phyloP scores from a whole-genome alignment of 2,329 filamentous ascomycete genomes.

The Microcyclospora tardicrescens region DNA sequence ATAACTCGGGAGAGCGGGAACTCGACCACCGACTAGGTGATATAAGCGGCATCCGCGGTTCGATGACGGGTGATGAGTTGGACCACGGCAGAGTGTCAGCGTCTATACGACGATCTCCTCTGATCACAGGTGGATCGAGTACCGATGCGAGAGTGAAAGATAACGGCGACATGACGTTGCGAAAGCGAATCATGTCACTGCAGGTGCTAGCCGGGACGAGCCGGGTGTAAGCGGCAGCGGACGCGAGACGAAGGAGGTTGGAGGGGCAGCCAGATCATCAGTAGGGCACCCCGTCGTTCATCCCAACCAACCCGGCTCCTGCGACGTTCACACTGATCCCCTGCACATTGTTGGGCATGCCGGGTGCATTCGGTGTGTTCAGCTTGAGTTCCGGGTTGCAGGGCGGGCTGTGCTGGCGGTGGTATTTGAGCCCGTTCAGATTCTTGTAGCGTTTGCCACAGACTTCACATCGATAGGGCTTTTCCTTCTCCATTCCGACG shows the following conservation, averaged over 20 bases:
- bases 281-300: slow-evolving; percentile 39
- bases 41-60: too few species aligned
- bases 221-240: neutral
- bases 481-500: slow-evolving; percentile 99
- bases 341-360: slow-evolving; percentile 25
- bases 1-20: neutral
- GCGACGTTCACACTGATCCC: slow-evolving; percentile 38
- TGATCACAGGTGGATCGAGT: too few species aligned
- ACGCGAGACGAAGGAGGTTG: neutral
- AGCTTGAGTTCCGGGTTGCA: slow-evolving; percentile 74
- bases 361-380: slow-evolving; percentile 22
- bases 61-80: too few species aligned
- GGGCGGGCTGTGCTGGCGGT: slow-evolving; percentile 58
- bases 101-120: too few species aligned
- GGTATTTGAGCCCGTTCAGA: slow-evolving; percentile 93
- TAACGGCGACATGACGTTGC: neutral
- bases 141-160: neutral
- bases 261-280: slow-evolving; percentile 6
- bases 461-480: slow-evolving; percentile 92
- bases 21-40: neutral
- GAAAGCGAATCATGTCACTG: neutral
- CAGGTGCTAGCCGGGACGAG: neutral
- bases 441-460: slow-evolving; percentile 99
- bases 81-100: too few species aligned
- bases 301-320: slow-evolving; percentile 42